Evolutionary conservation across 805 yeast species (phyloP).

Genomic region (Hanseniaspora guilliermondii): DNA sequence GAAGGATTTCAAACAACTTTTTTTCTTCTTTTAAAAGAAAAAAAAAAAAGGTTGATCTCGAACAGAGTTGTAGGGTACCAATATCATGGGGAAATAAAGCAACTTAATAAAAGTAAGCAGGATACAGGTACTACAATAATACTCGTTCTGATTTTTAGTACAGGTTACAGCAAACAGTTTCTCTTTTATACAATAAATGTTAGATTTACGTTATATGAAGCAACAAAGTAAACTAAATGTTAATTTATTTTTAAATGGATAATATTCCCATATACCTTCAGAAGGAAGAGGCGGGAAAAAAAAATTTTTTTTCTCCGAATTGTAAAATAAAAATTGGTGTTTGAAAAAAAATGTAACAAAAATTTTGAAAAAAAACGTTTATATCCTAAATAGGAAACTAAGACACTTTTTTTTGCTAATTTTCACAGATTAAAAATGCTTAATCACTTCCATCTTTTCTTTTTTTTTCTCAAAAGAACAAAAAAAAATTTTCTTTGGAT

Average conservation of each 20-base stretch:
- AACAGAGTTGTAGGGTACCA: constrained; percentile 16
- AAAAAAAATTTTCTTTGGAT: not conserved
- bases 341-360: not conserved
- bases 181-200: too few species aligned
- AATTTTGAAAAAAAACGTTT: not conserved
- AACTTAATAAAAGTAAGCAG: not conserved
- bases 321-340: not conserved
- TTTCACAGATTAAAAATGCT: too few species aligned
- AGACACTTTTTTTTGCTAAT: too few species aligned
- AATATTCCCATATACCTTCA: too few species aligned
- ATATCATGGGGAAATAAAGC: constrained; percentile 1
- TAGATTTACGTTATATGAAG: too few species aligned
- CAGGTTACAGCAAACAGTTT: constrained; percentile 1
- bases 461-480: too few species aligned
- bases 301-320: not conserved
- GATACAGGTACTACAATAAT: constrained; percentile 15
- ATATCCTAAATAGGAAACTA: not conserved
- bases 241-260: too few species aligned
- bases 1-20: constrained; percentile 7
- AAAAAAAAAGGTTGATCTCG: constrained; percentile 12
- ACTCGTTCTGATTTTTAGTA: constrained; percentile 16
- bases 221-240: too few species aligned
- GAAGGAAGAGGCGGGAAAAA: too few species aligned
- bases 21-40: too few species aligned
- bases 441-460: too few species aligned